Percentiles rank a stretch among this genome's conserved stretches.
Conservation (phyloP, 805 yeast species). For the Candida jianshihensis region DNA sequence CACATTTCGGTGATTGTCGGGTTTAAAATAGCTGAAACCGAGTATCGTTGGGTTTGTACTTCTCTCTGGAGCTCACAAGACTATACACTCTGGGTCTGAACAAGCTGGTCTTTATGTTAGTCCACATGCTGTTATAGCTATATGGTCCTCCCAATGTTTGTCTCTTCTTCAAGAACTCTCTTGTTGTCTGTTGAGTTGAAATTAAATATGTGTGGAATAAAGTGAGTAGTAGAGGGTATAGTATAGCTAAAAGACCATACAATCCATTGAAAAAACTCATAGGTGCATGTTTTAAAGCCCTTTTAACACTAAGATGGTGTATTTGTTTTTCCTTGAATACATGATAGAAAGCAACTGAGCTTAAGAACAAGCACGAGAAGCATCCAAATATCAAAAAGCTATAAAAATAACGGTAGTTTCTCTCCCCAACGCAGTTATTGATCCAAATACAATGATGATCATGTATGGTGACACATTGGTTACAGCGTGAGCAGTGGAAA, state of each 20-base stretch:
- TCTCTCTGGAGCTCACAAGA: slow-evolving; percentile 25
- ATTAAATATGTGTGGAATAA: slow-evolving; percentile 49
- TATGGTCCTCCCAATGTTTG: slow-evolving; percentile 35
- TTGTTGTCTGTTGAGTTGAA: slow-evolving; percentile 56
- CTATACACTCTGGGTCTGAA: slow-evolving; percentile 34
- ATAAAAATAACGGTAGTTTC: slow-evolving; percentile 61
- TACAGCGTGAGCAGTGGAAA: slow-evolving; percentile 68
- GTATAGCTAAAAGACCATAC: slow-evolving; percentile 35
- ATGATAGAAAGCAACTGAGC: slow-evolving; percentile 27
- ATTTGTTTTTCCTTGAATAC: slow-evolving; percentile 15
- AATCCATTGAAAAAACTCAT: slow-evolving; percentile 47
- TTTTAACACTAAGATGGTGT: slow-evolving; percentile 11
- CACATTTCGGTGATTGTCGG: neutral
- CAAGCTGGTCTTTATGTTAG: slow-evolving; percentile 28
- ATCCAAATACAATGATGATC: slow-evolving; percentile 47
- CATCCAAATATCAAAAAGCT: slow-evolving; percentile 37
- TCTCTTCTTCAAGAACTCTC: slow-evolving; percentile 53
- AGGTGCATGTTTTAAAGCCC: slow-evolving; percentile 24
- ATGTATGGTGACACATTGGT: slow-evolving; percentile 41
- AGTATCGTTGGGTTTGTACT: slow-evolving; percentile 30
- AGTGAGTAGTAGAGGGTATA: slow-evolving; percentile 52
- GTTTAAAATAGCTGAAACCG: slow-evolving; percentile 25
- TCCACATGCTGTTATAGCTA: slow-evolving; percentile 24
- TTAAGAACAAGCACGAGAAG: slow-evolving; percentile 24
- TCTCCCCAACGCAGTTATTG: slow-evolving; percentile 69